phyloP scores from a whole-genome alignment of 495 filamentous ascomycete genomes.

The Hyaloscypha finlandica region DNA sequence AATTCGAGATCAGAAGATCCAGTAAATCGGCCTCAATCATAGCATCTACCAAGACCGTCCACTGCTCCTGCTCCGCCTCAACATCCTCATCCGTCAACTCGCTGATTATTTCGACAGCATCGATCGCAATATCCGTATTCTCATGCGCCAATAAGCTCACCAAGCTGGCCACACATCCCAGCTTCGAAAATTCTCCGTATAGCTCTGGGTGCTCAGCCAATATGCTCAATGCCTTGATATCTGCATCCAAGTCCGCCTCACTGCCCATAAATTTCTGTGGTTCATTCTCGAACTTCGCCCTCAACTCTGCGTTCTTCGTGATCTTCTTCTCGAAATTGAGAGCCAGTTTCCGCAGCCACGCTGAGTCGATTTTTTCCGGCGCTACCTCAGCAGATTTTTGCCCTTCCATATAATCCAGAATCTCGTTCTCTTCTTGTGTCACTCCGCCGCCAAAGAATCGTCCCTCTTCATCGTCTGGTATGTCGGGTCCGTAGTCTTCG shows the following conservation, averaged over 20 bases:
- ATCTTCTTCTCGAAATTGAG: constrained; percentile 91
- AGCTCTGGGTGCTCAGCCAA: constrained; percentile 84
- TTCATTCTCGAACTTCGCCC: constrained; percentile 82
- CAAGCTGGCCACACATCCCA: constrained; percentile 75
- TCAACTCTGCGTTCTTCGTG: constrained; percentile 86
- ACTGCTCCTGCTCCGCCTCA: constrained; percentile 78
- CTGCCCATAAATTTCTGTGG: constrained; percentile 74
- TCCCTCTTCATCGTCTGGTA: constrained; percentile 83
- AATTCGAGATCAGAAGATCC: constrained; percentile 79
- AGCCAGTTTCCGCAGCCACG: constrained; percentile 82
- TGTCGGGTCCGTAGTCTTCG: constrained; percentile 58
- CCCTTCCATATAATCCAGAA: constrained; percentile 86
- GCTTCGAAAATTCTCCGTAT: constrained; percentile 77
- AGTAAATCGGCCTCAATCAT: constrained; percentile 83
- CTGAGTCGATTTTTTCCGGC: constrained; percentile 75
- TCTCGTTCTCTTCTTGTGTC: constrained; percentile 74
- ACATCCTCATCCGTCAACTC: constrained; percentile 97
- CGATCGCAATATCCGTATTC: constrained; percentile 96
- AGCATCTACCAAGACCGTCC: constrained; percentile 77
- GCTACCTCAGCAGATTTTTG: constrained; percentile 58
- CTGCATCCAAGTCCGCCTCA: constrained; percentile 90
- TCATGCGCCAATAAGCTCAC: constrained; percentile 87
- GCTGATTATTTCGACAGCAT: constrained; percentile 83
- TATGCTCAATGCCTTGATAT: constrained; percentile 86
- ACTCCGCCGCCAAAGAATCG: constrained; percentile 95